These are phyloP conservation scores for Abortiporus biennis DNA, from an alignment of 1,284 basidiomycete genomes.

Conservation along the genomic window DNA sequence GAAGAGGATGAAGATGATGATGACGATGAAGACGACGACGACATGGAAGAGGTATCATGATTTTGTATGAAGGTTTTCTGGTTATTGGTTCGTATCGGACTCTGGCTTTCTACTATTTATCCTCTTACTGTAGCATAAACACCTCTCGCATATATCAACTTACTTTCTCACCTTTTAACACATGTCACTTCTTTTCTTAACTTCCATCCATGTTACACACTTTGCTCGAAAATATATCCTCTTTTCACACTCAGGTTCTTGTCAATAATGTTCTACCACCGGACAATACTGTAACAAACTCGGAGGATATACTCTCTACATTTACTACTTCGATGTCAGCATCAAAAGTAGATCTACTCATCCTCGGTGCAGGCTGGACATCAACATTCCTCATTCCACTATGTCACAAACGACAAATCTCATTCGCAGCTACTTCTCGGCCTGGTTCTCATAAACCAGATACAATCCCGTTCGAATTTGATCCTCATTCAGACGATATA, in stretches of 20 bases:
- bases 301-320: too few relatives aligned
- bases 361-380: slow-evolving; percentile 70
- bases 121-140: background rate
- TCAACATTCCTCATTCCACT: slow-evolving; percentile 57
- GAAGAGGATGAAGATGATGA: slow-evolving; percentile 33
- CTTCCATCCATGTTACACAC: too few relatives aligned
- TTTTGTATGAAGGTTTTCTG: background rate
- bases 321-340: too few relatives aligned
- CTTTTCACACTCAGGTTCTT: background rate
- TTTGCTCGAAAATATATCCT: background rate
- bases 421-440: slow-evolving; percentile 52
- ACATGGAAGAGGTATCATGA: slow-evolving; percentile 40
- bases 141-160: background rate
- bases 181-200: too few relatives aligned
- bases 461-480: slow-evolving; percentile 45
- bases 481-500: slow-evolving; percentile 36
- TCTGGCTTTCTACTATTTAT: too few relatives aligned
- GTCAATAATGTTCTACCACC: too few relatives aligned
- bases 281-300: too few relatives aligned
- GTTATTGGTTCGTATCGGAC: background rate
- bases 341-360: slow-evolving; percentile 45
- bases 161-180: too few relatives aligned
- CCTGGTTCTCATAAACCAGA: slow-evolving; percentile 30
- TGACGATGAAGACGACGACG: slow-evolving; percentile 36
- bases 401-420: slow-evolving; percentile 33